Evolutionary conservation across 2,329 filamentous ascomycete species (phyloP), one percentile per base, ranked within the genome.

Genomic region (Hypoxylon sp.): DNA sequence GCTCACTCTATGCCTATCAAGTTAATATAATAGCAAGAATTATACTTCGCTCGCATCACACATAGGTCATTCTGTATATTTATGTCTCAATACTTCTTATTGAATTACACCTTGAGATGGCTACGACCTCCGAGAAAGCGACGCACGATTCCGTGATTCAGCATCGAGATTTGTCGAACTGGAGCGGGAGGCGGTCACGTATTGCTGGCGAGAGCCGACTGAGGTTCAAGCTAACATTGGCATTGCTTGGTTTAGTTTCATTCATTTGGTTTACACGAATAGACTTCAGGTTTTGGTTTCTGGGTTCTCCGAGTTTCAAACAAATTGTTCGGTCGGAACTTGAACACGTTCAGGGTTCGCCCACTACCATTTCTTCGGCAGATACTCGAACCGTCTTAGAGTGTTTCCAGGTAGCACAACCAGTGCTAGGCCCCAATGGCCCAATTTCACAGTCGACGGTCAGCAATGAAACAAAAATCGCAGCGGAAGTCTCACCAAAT

Each of bases 381-480:
- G 46, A 58, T 9, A 28, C 51, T 28, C 53, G 28, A 4, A 38
- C 59, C 3, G 64, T 61, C 3, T 51, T 74, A 2, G 67, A 73
- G 6, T 74, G 73, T 32, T 73, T 74, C 50, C 61, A 74, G 32
- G 73, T 73, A n/a, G 53, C 70, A 4, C 63, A 63, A 48, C 73
- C 73, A 10, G 65, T 72, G 23, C 57, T 69, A 5, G 50, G 58
- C 2, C 50, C 53, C 3, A 11, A 64, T 46, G 60, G 58, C 2
- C 49, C 43, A 17, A 58, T 17, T 55, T 51, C 49, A 9, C 45
- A 46, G 46, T 50, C 46, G 17, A 52, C 43, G 19, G 21, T n/a
- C 14, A 4, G 3, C 13, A 51, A 48, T 38, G 51, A 45, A 11
- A 10, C 25, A 0, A 14, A 21, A 19, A 5, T 21, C 3, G 11